Conservation (phyloP, 441 rosid species). For the Gossypium lobatum region DNA sequence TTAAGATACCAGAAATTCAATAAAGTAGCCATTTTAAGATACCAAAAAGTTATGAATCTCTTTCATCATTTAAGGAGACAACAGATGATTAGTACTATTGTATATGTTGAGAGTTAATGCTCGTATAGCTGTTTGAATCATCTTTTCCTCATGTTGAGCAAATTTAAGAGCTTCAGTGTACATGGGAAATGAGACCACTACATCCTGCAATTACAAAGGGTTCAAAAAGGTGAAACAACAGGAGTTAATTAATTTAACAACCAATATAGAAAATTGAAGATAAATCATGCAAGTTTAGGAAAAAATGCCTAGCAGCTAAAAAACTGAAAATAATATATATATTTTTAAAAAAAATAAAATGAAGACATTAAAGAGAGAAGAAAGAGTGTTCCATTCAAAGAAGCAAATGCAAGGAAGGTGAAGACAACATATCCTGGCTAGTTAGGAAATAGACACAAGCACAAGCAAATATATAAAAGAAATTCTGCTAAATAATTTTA, state of each 20-base stretch:
- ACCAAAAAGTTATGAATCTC: constrained; percentile 13
- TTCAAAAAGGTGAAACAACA: not conserved
- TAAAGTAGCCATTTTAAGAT: constrained; percentile 20
- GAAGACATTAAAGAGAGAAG: not conserved
- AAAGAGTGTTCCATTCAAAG: not conserved
- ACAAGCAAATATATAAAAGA: not conserved
- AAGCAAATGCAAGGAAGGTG: not conserved
- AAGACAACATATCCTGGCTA: not conserved
- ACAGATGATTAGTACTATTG: constrained; percentile 37
- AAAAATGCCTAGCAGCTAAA: not conserved
- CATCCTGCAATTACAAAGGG: constrained; percentile 35
- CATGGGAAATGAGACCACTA: constrained; percentile 54
- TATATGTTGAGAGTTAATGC: constrained; percentile 62
- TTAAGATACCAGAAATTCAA: constrained; percentile 17
- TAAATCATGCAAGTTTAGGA: not conserved
- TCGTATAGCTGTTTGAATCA: constrained; percentile 76
- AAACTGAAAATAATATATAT: not conserved
- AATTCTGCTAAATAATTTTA: constrained; percentile 9
- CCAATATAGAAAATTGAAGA: not conserved
- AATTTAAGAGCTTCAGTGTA: constrained; percentile 64
- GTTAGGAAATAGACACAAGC: not conserved
- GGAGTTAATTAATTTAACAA: not conserved
- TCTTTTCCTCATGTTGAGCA: constrained; percentile 63
- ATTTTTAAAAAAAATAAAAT: not conserved
- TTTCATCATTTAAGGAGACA: constrained; percentile 11